Evolutionary conservation across 2,329 filamentous ascomycete genomes (phyloP).

Genomic region (Dactylella cylindrospora): DNA sequence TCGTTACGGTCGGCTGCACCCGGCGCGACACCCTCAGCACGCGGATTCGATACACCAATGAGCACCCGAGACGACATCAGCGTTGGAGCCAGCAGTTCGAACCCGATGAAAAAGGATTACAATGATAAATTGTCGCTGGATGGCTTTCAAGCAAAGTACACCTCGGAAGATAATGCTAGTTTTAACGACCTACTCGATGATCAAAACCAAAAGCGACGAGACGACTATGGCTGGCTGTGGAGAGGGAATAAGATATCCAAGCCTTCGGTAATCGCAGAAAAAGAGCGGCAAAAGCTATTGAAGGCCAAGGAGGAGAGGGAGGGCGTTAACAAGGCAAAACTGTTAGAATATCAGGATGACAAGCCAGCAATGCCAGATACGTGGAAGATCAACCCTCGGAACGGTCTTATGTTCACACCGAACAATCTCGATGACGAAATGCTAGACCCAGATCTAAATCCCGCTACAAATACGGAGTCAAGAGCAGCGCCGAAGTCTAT

Average conservation of each 20-base stretch:
- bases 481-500: conserved; percentile 75
- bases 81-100: conserved; percentile 48
- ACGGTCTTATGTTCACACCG: conserved; percentile 82
- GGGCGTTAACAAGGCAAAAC: conserved; percentile 61
- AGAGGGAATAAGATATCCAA: conserved; percentile 76
- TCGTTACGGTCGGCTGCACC: conserved; percentile 26
- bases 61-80: conserved; percentile 51
- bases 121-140: conserved; percentile 79
- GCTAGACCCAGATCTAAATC: conserved; percentile 63
- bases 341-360: conserved; percentile 67
- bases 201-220: conserved; percentile 79
- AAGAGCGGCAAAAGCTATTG: conserved; percentile 73
- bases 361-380: conserved; percentile 74
- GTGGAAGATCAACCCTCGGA: conserved; percentile 74
- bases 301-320: conserved; percentile 65
- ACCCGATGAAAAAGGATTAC: conserved; percentile 56
- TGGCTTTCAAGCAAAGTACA: conserved; percentile 88
- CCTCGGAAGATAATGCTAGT: conserved; percentile 95
- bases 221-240: conserved; percentile 89
- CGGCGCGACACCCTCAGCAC: conserved; percentile 65
- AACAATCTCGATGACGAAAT: conserved; percentile 64
- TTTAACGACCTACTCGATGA: conserved; percentile 91
- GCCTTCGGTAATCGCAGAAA: conserved; percentile 62
- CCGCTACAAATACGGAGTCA: conserved; percentile 67
- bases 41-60: conserved; percentile 72